A percentile compares a stretch with the other conserved stretches of the same genome.
phyloP scores from a whole-genome alignment of 2,329 filamentous ascomycete species.

The Gaeumannomyces tritici region DNA sequence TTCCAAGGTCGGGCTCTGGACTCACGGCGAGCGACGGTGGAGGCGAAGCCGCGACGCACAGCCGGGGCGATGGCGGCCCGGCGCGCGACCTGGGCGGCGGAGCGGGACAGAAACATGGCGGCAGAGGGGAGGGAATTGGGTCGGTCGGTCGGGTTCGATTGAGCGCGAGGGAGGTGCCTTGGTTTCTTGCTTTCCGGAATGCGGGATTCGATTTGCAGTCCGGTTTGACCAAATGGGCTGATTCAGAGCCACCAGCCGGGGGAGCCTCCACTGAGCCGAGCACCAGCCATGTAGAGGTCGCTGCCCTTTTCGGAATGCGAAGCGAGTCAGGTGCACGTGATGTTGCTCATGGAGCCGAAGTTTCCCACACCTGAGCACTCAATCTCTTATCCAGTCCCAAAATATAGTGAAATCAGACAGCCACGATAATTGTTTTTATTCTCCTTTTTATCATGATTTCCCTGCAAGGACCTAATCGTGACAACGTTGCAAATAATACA shows the following conservation, averaged over 20 bases:
- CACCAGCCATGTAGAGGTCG: slow-evolving; percentile 6
- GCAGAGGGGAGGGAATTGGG: no score
- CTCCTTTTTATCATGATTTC: not conserved
- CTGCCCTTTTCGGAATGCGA: slow-evolving; percentile 5
- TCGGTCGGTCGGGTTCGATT: slow-evolving; percentile 15
- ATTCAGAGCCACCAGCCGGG: slow-evolving; percentile 6
- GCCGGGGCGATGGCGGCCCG: slow-evolving; percentile 44
- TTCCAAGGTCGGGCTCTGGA: slow-evolving; percentile 4
- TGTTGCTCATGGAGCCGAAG: not conserved
- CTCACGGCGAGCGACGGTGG: slow-evolving; percentile 53
- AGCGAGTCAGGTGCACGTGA: not conserved
- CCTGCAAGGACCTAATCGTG: not conserved
- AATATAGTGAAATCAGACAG: not conserved
- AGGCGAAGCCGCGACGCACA: slow-evolving; percentile 50
- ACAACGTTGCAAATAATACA: not conserved
- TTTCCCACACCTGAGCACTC: no score
- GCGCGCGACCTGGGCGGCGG: slow-evolving; percentile 50
- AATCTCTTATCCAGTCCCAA: not conserved
- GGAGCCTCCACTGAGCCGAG: slow-evolving; percentile 8
- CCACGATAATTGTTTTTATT: not conserved
- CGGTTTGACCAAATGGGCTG: slow-evolving; percentile 14
- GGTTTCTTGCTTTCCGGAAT: not conserved
- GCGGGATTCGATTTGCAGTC: not conserved
- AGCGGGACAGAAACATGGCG: slow-evolving; percentile 55
- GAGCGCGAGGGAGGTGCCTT: not conserved